Base-by-base conservation (phyloP, 192 early-diverging fungal genomes). In the Glomus cerebriforme region DNA sequence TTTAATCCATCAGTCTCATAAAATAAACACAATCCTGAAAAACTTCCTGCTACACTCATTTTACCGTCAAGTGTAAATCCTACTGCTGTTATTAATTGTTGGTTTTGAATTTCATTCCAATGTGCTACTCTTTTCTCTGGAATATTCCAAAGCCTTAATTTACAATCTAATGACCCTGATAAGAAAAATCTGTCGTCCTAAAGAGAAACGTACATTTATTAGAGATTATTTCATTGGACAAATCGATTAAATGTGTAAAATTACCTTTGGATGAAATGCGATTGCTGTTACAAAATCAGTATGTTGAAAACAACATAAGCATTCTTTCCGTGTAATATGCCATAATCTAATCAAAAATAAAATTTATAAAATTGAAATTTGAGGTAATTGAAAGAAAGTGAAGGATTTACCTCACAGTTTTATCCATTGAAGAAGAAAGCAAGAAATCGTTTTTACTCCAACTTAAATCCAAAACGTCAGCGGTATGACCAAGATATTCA, bases 391-490 rank as follows among this genome's bases (percentile, higher is more conserved):
- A 43, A 39, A 45, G 4, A 22, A 19, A 32, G 15, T 10, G 1
- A 22, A 71, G 43, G 24, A 29, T 12, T 65, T 81, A 85, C 82
- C 84, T 87, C 35, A 97, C 95, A 0, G 92, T 94, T 69, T 90
- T 90, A 80, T 97, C 96, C 85, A 92, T 89, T 13, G 93, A 94
- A 22, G 93, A 90, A 9, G 93, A 92, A 34, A 95, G 82, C 8
- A 97, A 79, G 79, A 96, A 96, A 19, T 91, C 89, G 83, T 93
- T 92, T 77, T 91, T 91, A 73, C 90, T 91, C 91, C 91, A 92
- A 62, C 88, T 86, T 58, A 92, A 83, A 64, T 89, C 90, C 37
- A 94, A 83, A 22, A 97, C 87, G 73, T 94, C 90, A 0, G 88
- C 87, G 13, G 84, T 81, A 83, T 97, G 96, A 0, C 92, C 95